These are phyloP conservation scores for Cenchrus americanus DNA, from an alignment of 176 grass and related monocot species.

Conservation along the genomic window DNA sequence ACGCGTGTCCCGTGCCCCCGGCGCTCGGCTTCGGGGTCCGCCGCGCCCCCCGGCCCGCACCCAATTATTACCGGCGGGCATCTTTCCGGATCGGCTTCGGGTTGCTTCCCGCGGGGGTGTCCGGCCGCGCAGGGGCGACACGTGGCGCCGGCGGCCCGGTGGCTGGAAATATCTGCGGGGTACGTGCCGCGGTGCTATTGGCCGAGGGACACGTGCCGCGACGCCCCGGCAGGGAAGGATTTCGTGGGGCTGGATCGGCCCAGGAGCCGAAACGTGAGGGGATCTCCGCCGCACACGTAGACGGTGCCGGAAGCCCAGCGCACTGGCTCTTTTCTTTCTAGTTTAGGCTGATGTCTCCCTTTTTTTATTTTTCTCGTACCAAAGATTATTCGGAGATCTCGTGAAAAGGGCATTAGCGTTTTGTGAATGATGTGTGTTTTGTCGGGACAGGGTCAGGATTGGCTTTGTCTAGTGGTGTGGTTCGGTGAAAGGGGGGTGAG, in stretches of 20 bases:
- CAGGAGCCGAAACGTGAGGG: background rate
- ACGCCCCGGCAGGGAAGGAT: accelerated
- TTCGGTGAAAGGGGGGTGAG: no score
- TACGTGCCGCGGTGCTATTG: background rate
- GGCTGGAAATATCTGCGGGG: constrained; percentile 4
- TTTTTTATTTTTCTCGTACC: background rate
- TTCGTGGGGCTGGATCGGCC: background rate
- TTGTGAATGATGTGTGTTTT: no score
- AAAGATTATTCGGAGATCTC: background rate
- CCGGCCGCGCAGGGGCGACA: constrained; percentile 6
- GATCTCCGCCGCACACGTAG: background rate
- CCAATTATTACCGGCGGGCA: constrained; percentile 1
- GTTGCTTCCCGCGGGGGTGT: constrained; percentile 23
- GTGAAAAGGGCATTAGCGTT: background rate
- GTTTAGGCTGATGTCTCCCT: background rate
- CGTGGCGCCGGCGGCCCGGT: background rate
- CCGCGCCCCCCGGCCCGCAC: no score
- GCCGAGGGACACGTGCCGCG: background rate
- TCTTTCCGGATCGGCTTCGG: background rate
- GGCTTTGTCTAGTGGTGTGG: background rate
- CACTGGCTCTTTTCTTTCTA: background rate
- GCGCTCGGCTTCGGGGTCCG: background rate
- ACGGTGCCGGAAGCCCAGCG: background rate
- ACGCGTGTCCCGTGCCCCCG: constrained; percentile 8
- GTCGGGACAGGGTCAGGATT: background rate